Percentiles rank a stretch among this genome's conserved stretches.
phyloP scores from a whole-genome alignment of 495 filamentous ascomycete species.

The Aspergillus sclerotiicarbonarius region DNA sequence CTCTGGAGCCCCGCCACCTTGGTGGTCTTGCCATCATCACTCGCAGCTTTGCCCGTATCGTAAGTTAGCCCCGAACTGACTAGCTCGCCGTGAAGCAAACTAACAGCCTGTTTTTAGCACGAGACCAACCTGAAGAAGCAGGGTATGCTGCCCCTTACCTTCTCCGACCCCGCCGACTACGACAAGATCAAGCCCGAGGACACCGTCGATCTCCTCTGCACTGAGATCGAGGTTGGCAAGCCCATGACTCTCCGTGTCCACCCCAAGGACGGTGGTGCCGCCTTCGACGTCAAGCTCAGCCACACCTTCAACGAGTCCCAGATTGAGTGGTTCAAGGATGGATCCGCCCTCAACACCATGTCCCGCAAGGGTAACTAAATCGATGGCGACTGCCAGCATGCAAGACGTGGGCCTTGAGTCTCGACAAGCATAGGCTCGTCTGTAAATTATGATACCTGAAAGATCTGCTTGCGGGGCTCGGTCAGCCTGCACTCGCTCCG shows the following conservation, averaged over 20 bases:
- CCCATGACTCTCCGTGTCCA: constrained; percentile 90
- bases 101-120: constrained; percentile 49
- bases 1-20: constrained; percentile 95
- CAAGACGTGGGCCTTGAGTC: constrained; percentile 4
- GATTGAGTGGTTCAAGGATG: constrained; percentile 98
- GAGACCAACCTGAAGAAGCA: constrained; percentile 99
- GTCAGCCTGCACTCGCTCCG: background rate
- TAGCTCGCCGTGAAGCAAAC: constrained; percentile 3
- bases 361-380: constrained; percentile 62
- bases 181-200: constrained; percentile 94
- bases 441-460: constrained; percentile 33
- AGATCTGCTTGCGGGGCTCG: background rate
- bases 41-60: constrained; percentile 93
- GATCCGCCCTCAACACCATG: constrained; percentile 97
- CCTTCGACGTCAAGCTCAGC: constrained; percentile 77
- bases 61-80: constrained; percentile 29
- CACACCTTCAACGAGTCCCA: constrained; percentile 98
- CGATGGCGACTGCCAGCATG: constrained; percentile 4
- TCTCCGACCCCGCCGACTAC: constrained; percentile 92
- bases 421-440: constrained; percentile 17
- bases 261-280: constrained; percentile 70
- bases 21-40: constrained; percentile 97
- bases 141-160: constrained; percentile 98
- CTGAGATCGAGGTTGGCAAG: constrained; percentile 88
- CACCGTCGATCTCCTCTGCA: constrained; percentile 86